Base-by-base conservation (phyloP, 306 rosid genomes). In the Alnus rubra region DNA sequence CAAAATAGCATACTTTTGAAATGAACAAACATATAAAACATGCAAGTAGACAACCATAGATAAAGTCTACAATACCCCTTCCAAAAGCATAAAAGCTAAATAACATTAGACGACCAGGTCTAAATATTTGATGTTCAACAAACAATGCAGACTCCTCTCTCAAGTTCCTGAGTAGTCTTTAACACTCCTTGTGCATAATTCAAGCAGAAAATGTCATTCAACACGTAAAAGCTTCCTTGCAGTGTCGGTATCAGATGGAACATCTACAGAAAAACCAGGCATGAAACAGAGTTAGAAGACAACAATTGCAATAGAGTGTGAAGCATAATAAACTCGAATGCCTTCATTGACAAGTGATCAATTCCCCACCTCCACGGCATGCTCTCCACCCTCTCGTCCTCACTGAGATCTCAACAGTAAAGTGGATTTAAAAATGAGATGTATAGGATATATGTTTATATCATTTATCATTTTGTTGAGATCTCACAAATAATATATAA, bases 221-320 rank as follows among this genome's bases (percentile, higher is more conserved):
- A 78, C 62, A 88, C 91, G 4, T 69, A 85, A 68, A 83, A 88
- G 86, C 91, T 88, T 33, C 82, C 82, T 76, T 76, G 84, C 59
- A 87, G 82, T 35, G 87, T 83, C 31, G 87, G 91, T 63, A 88
- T 85, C 87, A 88, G 80, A 76, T 88, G 91, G 82, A 88, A 88
- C 91, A 88, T 88, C 91, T 88, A 59, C 31, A 49, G 2, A 83
- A 75, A 37, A 30, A 37, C 35, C 45, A 69, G 33, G 58, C 39
- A 15, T 67, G 11, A 23, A n/a, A 71, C 7, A 69, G 42, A 35
- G 72, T 67, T 39, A 42, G 28, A 39, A 18, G 51, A 23, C 31
- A 42, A 42, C 50, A 67, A 42, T 42, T 44, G 42, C 72, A 67
- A 45, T 8, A 37, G 65, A 58, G 45, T 6, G 19, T 14, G 12